phyloP scores from a whole-genome alignment of 176 grass and related monocot species.

The Puccinellia tenuiflora region DNA sequence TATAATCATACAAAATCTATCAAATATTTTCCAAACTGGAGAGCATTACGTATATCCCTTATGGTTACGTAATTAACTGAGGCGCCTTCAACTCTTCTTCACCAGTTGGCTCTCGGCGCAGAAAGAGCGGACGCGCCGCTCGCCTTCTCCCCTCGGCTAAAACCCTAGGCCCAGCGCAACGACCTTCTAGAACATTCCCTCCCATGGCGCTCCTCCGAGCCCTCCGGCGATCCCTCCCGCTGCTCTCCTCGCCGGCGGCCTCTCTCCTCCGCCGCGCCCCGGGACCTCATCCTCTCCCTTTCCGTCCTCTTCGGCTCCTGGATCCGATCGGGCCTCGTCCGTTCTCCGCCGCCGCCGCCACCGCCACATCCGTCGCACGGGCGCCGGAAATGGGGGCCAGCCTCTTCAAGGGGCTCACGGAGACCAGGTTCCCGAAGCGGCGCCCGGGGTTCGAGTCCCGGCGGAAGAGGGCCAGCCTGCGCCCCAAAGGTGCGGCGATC shows the following conservation, averaged over 20 bases:
- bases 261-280: neutral
- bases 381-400: slow-evolving; percentile 25
- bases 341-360: slow-evolving; percentile 32
- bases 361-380: slow-evolving; percentile 30
- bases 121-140: too few species aligned
- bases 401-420: slow-evolving; percentile 51
- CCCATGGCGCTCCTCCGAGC: slow-evolving; percentile 56
- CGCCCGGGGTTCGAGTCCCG: slow-evolving; percentile 58
- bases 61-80: neutral
- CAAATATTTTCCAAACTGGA: too few species aligned
- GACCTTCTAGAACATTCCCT: slow-evolving; percentile 37
- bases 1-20: too few species aligned
- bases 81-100: neutral
- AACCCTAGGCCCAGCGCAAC: slow-evolving; percentile 19
- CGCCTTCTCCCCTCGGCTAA: neutral
- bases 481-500: slow-evolving; percentile 48
- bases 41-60: neutral
- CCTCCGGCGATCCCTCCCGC: slow-evolving; percentile 37
- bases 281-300: neutral
- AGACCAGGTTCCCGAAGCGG: slow-evolving; percentile 62
- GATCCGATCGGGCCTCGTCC: slow-evolving; percentile 35
- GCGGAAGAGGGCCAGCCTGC: slow-evolving; percentile 74
- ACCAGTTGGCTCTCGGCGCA: neutral
- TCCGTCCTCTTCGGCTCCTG: neutral
- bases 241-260: slow-evolving; percentile 1